Evolutionary conservation across 768 basidiomycete species (phyloP), one percentile per base, ranked within the genome.

Genomic region (Boletus subparvulus): DNA sequence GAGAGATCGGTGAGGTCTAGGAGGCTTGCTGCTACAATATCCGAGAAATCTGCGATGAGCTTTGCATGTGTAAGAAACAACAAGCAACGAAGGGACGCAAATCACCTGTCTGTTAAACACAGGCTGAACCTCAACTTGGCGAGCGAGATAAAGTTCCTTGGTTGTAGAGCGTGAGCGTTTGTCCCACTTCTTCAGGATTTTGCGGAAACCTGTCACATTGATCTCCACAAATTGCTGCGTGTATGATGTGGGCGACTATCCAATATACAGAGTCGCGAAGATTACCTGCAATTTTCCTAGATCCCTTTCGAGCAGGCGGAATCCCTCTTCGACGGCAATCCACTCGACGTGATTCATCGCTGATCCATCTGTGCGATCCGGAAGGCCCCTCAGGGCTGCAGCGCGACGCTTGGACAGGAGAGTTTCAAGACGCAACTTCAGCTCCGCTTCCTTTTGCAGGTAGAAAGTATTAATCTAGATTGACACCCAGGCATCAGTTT

Each of bases 101-200:
- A 81, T 52, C 54, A 90, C 92, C 78, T 95, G 93, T 74, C 95
- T 80, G 68, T 98, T 95, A 75, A 98, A 98, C 42, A 95, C 94
- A 1, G 95, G 97, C 65, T 98, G 97, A n/a, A 98, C 91, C 62
- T 99, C 97, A 3, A 99, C 95, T 70, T 98, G 97, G 32, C 97
- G 85, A 45, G 92, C 84, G 19, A 99, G 84, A 73, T 98, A 98
- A 6, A 98, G 80, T 67, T 99, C 97, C 69, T 94, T 98, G n/a
- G 92, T 98, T 21, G 88, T 86, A 2, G 92, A 94, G 42, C 87
- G 97, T 37, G 94, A 94, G 46, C 93, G 84, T 74, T 98, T 99
- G 74, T 98, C 97, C 82, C 93, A 99, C 71, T 99, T 99, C 69
- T 99, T 98, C 59, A 98, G 74, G 47, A 98, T 98, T 72, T 98